These are phyloP conservation scores for Imleria badia DNA, from an alignment of 768 basidiomycete genomes.

Conservation along the genomic window DNA sequence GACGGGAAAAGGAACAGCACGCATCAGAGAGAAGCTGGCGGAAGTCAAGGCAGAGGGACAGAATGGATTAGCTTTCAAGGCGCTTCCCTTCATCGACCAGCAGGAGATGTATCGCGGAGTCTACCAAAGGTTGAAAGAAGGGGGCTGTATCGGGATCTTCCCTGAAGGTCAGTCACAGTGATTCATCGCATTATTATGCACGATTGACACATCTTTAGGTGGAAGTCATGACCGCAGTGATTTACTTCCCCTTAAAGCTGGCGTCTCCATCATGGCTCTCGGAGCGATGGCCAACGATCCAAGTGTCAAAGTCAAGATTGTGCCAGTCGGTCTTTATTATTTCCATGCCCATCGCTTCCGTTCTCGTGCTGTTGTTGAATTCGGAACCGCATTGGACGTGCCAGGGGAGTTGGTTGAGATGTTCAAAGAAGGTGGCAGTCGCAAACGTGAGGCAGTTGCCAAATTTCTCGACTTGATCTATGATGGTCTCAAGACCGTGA, in stretches of 20 bases:
- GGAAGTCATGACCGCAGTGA: constrained; percentile 98
- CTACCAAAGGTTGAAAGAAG: constrained; percentile 80
- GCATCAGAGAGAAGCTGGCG: constrained; percentile 63
- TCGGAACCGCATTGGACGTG: constrained; percentile 89
- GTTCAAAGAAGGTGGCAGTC: constrained; percentile 85
- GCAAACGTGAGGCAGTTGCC: constrained; percentile 88
- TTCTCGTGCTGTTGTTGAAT: constrained; percentile 96
- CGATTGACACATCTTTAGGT: constrained; percentile 49
- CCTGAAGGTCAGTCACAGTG: constrained; percentile 76
- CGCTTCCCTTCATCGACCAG: constrained; percentile 88
- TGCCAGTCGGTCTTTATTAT: constrained; percentile 77
- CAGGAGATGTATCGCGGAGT: constrained; percentile 93
- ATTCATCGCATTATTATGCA: neutral
- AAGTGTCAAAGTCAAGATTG: constrained; percentile 84
- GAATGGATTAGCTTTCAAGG: constrained; percentile 75
- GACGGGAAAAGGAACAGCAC: constrained; percentile 67
- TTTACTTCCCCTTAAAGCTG: constrained; percentile 94
- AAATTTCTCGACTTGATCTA: constrained; percentile 90
- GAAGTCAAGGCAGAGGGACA: constrained; percentile 57
- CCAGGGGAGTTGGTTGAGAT: constrained; percentile 84
- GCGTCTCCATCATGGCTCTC: constrained; percentile 96
- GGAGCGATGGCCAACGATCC: constrained; percentile 96
- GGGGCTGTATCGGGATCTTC: constrained; percentile 94
- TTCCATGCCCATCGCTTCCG: constrained; percentile 87
- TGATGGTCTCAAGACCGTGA: constrained; percentile 93